Base-by-base conservation (phyloP, 805 yeast species). In the Candida coleopterorum region DNA sequence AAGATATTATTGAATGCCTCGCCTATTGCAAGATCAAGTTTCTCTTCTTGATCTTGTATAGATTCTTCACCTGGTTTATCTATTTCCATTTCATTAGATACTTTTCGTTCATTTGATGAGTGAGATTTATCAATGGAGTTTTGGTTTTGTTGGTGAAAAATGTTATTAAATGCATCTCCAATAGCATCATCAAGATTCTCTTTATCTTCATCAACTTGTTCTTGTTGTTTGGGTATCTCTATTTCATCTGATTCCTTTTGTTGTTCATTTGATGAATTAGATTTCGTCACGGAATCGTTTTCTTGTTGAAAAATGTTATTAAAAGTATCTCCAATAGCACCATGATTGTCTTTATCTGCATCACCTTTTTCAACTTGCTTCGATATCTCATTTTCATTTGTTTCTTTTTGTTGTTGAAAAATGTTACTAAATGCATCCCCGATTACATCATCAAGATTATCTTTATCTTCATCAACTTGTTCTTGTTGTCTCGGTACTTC, bases 341-440 rank as follows among this genome's bases (percentile, higher is more conserved):
- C 22, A 20, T 20, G 8, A 20, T 20, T 20, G 9, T 20, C 22
- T 9, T 20, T 9, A 20, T 20, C 22, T 12, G 14, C 26, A 11
- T 24, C 26, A 24, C 11, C 11, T 24, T 10, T 24, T 5, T 24
- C n/a, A 6, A 6, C 22, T 6, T 6, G 6, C 9, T 6, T 20
- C 9, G 22, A 20, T 20, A 6, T 20, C 9, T 20, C 22, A 6
- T 6, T 6, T 6, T 20, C 22, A 20, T 20, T 20, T 6, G 22
- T 6, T 12, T n/a, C 12, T 14, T 31, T 29, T 17, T 25, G 18
- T 15, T 21, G 11, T 7, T 29, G 27, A n/a, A 40, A 28, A 6
- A 41, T 22, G 18, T 32, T 29, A 21, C 40, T 40, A 26, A 50
- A 46, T 6, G 52, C 55, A 32, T 42, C 39, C 9, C 49, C 52